Evolutionary conservation across 2,329 filamentous ascomycete genomes (phyloP).

Genomic region (Talaromyces pinophilus): DNA sequence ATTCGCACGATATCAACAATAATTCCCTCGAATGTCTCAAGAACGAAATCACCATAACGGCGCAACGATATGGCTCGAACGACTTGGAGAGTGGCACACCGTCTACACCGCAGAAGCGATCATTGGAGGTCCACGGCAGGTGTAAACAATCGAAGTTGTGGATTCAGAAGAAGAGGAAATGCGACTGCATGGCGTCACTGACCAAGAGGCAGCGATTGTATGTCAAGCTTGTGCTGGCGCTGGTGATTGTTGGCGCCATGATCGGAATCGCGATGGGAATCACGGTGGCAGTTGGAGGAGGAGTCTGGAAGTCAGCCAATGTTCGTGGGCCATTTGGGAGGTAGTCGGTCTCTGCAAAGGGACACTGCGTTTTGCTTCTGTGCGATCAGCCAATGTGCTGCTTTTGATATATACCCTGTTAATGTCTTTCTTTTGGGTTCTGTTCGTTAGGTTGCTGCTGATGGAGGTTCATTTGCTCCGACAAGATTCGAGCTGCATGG

Average conservation of each 20-base stretch:
- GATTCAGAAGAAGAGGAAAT: conserved; percentile 37
- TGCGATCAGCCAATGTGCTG: neutral
- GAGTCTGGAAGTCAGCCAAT: conserved; percentile 44
- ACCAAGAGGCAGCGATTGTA: conserved; percentile 39
- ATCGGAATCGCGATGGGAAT: conserved; percentile 50
- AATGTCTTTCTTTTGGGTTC: neutral
- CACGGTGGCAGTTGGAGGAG: conserved; percentile 46
- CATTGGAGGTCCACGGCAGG: conserved; percentile 24
- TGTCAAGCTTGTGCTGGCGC: conserved; percentile 43
- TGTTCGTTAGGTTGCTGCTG: neutral
- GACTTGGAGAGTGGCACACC: conserved; percentile 38
- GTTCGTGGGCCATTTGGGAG: conserved; percentile 32
- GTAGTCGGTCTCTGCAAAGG: neutral
- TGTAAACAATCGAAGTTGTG: conserved; percentile 38
- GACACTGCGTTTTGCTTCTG: neutral
- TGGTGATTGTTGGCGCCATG: conserved; percentile 47
- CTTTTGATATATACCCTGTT: conserved; percentile 8
- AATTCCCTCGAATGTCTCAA: conserved; percentile 33
- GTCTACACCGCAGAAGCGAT: conserved; percentile 25
- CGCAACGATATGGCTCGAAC: conserved; percentile 26
- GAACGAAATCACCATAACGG: conserved; percentile 25
- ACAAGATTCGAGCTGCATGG: neutral
- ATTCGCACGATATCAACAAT: conserved; percentile 26
- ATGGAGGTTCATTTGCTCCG: neutral
- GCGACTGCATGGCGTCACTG: conserved; percentile 39